These are phyloP conservation scores for Melanomma pulvis-pyrius DNA, from an alignment of 495 filamentous ascomycete genomes.

Conservation along the genomic window DNA sequence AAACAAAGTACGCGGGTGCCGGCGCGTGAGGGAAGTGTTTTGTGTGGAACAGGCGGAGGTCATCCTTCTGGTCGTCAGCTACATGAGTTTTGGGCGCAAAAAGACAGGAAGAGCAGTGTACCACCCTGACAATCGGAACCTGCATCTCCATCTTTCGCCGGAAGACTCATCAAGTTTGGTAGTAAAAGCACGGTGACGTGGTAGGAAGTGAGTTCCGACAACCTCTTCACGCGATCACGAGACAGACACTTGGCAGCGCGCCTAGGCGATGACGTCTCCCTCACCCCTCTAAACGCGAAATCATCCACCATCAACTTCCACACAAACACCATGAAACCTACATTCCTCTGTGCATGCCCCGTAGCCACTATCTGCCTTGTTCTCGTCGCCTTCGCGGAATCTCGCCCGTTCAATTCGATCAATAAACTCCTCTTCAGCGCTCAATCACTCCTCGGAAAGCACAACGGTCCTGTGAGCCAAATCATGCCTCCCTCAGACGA, in stretches of 20 bases:
- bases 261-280: conserved; percentile 33
- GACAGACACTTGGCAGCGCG: conserved; percentile 20
- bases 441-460: conserved; percentile 21
- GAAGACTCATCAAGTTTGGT: not conserved
- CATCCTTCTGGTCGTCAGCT: conserved; percentile 56
- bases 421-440: conserved; percentile 12
- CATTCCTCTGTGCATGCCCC: conserved; percentile 18
- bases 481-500: conserved; percentile 47
- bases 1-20: conserved; percentile 48
- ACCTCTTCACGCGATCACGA: conserved; percentile 22
- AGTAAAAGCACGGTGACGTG: not conserved
- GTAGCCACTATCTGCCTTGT: conserved; percentile 22
- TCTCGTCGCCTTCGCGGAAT: conserved; percentile 26
- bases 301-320: not conserved
- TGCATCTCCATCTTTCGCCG: conserved; percentile 8
- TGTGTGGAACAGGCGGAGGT: conserved; percentile 70
- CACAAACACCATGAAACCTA: conserved; percentile 35
- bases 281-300: conserved; percentile 19
- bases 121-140: conserved; percentile 30
- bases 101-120: not conserved
- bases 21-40: conserved; percentile 51
- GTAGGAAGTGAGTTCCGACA: not conserved
- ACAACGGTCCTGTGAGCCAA: conserved; percentile 38
- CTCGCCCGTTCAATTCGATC: conserved; percentile 27
- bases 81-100: not conserved